Conservation (phyloP, 257 asterid species). For the Osmanthus fragrans region DNA sequence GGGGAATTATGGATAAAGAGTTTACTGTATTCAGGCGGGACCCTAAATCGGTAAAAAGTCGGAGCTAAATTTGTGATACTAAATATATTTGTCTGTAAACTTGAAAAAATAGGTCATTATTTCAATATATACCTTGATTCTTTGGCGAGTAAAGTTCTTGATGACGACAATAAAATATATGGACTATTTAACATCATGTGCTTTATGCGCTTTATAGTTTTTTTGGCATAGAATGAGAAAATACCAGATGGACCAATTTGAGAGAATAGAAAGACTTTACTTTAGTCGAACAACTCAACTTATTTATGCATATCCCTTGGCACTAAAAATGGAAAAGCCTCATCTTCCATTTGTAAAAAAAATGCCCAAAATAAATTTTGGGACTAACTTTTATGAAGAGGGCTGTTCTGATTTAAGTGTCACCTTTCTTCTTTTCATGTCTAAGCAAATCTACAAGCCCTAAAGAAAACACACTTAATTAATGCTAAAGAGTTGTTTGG, state of each 20-base stretch:
- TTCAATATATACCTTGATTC: neutral
- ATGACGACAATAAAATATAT: neutral
- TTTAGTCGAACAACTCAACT: conserved; percentile 14
- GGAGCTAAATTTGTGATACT: conserved; percentile 8
- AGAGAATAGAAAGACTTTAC: conserved; percentile 15
- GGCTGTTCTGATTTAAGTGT: conserved; percentile 41
- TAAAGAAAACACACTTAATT: conserved; percentile 5
- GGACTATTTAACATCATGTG: neutral
- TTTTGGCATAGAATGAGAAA: neutral
- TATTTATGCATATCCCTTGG: conserved; percentile 19
- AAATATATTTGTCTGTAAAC: neutral
- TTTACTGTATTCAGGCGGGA: conserved; percentile 57
- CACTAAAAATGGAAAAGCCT: conserved; percentile 31
- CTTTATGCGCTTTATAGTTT: neutral
- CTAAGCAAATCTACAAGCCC: conserved; percentile 30
- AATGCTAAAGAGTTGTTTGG: neutral
- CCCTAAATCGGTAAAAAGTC: conserved; percentile 52
- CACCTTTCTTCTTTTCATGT: conserved; percentile 14
- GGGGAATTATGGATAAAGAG: conserved; percentile 57
- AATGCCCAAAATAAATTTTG: conserved; percentile 47
- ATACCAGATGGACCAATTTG: conserved; percentile 30
- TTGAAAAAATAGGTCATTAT: neutral
- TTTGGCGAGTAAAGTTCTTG: neutral
- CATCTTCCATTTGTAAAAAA: conserved; percentile 49
- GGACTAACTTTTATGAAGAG: conserved; percentile 47